A percentile compares a stretch with the other conserved stretches of the same genome.
phyloP scores from a whole-genome alignment of 2,329 filamentous ascomycete species.

The Aureobasidium sp. region DNA sequence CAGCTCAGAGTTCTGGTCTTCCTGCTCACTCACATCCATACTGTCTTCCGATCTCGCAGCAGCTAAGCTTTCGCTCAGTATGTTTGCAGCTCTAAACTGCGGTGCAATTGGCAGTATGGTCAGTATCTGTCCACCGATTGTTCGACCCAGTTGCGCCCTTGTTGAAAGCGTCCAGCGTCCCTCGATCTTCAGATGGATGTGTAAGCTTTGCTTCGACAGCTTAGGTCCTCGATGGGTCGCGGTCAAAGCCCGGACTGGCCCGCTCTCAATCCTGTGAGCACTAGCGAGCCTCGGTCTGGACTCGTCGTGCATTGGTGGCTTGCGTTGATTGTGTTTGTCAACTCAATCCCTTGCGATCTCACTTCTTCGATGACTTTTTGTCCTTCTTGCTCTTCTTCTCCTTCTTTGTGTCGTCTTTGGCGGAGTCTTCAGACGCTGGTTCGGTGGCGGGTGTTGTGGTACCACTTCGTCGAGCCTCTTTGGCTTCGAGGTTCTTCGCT shows the following conservation, averaged over 20 bases:
- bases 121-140: background rate
- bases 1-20: too few relatives aligned
- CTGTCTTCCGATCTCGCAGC: background rate
- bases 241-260: background rate
- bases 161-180: background rate
- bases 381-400: conserved; percentile 17
- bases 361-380: conserved; percentile 7
- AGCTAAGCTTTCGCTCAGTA: background rate
- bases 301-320: background rate
- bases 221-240: too few relatives aligned
- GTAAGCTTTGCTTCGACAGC: background rate
- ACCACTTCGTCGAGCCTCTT: conserved; percentile 4
- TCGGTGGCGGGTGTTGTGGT: background rate
- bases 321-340: background rate
- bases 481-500: conserved; percentile 9
- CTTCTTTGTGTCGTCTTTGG: conserved; percentile 1
- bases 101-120: background rate
- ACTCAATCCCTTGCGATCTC: background rate
- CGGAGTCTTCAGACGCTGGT: conserved; percentile 4
- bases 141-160: background rate
- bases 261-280: too few relatives aligned
- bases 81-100: background rate
- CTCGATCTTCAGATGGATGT: background rate
- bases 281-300: background rate
- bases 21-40: too few relatives aligned